phyloP scores from a whole-genome alignment of 2,329 filamentous ascomycete species.

The Aspergillus viridinutans region DNA sequence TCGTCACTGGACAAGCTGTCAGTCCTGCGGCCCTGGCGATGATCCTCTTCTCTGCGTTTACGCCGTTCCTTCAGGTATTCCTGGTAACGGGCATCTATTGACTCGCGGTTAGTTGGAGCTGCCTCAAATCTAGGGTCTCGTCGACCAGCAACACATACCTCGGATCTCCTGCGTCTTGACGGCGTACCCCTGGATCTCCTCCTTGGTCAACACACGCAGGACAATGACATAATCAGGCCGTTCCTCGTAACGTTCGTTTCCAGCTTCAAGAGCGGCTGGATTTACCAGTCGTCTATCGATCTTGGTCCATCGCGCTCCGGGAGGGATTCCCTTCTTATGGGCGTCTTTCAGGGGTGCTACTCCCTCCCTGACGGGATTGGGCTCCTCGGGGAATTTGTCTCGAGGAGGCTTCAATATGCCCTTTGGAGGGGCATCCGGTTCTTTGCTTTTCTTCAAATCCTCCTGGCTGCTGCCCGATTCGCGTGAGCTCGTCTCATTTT shows the following conservation, averaged over 20 bases:
- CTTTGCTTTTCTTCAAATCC: conserved; percentile 37
- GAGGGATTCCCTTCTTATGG: conserved; percentile 65
- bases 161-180: conserved; percentile 75
- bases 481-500: conserved; percentile 16
- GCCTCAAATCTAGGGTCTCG: not conserved
- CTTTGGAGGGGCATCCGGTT: conserved; percentile 65
- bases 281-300: conserved; percentile 86
- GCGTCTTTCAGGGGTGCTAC: conserved; percentile 92
- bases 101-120: conserved; percentile 10
- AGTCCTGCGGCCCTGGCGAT: conserved; percentile 28
- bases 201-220: conserved; percentile 76
- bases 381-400: conserved; percentile 79
- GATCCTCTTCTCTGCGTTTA: conserved; percentile 42
- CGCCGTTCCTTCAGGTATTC: conserved; percentile 34
- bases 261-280: conserved; percentile 76
- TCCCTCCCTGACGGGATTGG: conserved; percentile 77
- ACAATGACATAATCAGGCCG: conserved; percentile 93
- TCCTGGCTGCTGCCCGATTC: conserved; percentile 17
- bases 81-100: conserved; percentile 33
- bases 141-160: conserved; percentile 50
- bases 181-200: conserved; percentile 86
- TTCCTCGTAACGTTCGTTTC: conserved; percentile 89
- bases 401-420: conserved; percentile 83
- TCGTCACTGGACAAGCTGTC: conserved; percentile 34
- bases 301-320: conserved; percentile 87